Evolutionary conservation across 2,329 filamentous ascomycete species (phyloP).

Genomic region (Clathrospora elynae): DNA sequence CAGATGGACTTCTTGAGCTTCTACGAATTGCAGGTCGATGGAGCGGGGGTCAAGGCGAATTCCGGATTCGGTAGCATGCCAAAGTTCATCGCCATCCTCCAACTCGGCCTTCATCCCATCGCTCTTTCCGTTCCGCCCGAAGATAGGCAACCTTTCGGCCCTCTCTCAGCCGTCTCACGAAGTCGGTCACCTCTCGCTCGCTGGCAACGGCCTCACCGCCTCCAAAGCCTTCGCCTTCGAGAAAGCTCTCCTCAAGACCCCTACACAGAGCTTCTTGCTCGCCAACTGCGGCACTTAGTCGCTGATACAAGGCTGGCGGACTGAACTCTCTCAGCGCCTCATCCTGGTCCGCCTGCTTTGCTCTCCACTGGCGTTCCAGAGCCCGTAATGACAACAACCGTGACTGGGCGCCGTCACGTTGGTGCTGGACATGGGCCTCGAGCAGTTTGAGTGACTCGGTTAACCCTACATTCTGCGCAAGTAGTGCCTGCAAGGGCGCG

Average conservation of each 20-base stretch:
- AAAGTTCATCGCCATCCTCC: constrained; percentile 86
- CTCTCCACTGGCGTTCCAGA: constrained; percentile 88
- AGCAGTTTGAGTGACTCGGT: constrained; percentile 66
- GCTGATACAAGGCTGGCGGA: constrained; percentile 83
- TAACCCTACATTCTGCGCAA: constrained; percentile 74
- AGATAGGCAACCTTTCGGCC: constrained; percentile 79
- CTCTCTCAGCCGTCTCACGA: constrained; percentile 80
- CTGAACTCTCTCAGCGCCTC: constrained; percentile 81
- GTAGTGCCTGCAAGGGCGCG: constrained; percentile 64
- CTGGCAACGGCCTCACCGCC: constrained; percentile 59
- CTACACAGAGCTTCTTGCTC: constrained; percentile 83
- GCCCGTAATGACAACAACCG: constrained; percentile 82
- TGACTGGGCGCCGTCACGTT: constrained; percentile 75
- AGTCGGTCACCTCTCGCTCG: constrained; percentile 84
- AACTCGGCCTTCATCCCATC: constrained; percentile 95
- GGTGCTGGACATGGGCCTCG: constrained; percentile 63
- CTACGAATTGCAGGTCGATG: too few relatives aligned
- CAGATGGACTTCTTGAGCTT: too few relatives aligned
- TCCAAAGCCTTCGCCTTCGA: constrained; percentile 63
- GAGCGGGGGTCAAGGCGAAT: too few relatives aligned
- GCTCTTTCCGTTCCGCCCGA: constrained; percentile 81
- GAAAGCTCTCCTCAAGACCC: constrained; percentile 89
- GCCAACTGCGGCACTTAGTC: constrained; percentile 73
- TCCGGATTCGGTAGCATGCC: too few relatives aligned
- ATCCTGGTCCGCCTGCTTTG: constrained; percentile 89